phyloP scores from a whole-genome alignment of 164 flowering plant species.

The Magnolia officinalis region DNA sequence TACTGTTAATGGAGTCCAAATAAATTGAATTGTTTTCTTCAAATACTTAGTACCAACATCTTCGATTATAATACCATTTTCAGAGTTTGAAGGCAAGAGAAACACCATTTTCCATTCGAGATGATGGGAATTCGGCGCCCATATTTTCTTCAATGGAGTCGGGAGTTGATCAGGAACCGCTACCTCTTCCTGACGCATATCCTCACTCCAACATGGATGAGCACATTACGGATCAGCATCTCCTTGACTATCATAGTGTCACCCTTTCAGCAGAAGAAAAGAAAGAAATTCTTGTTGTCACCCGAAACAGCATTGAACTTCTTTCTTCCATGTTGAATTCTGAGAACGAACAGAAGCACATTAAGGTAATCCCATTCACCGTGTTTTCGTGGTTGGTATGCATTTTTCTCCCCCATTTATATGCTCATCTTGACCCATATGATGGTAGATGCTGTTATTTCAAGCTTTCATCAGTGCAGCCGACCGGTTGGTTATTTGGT shows the following conservation, averaged over 20 bases:
- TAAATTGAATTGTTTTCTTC: conserved; percentile 4
- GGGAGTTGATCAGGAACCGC: conserved; percentile 34
- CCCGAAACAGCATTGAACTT: conserved; percentile 71
- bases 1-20: neutral
- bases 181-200: conserved; percentile 49
- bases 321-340: conserved; percentile 64
- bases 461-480: neutral
- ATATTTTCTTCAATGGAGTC: conserved; percentile 40
- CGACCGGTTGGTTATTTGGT: neutral
- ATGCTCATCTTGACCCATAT: neutral
- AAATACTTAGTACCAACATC: neutral
- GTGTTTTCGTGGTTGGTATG: neutral
- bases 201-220: conserved; percentile 42
- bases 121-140: conserved; percentile 25
- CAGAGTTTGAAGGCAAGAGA: conserved; percentile 56
- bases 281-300: conserved; percentile 55
- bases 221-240: conserved; percentile 20
- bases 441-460: neutral
- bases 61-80: neutral
- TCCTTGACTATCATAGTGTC: conserved; percentile 23
- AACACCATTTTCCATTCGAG: conserved; percentile 23
- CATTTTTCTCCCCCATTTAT: neutral
- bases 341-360: conserved; percentile 35
- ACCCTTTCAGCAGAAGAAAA: conserved; percentile 52
- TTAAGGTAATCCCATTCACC: conserved; percentile 41